These are phyloP conservation scores for Russula emetica DNA, from an alignment of 768 basidiomycete genomes.

Conservation along the genomic window DNA sequence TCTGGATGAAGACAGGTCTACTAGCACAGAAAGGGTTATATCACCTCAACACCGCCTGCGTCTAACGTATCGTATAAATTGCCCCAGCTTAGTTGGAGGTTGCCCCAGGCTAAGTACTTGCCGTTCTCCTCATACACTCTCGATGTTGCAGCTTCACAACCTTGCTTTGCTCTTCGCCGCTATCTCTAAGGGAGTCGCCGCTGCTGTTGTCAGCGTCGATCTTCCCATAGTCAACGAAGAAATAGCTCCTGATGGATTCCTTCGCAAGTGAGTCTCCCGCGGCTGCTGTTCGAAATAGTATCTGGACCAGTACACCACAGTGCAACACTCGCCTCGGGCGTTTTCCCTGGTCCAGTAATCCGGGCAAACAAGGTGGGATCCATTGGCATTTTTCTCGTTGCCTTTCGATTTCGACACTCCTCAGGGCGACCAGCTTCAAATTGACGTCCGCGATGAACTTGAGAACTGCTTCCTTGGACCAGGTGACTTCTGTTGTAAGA, in stretches of 20 bases:
- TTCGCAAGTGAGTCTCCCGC: conserved; percentile 17
- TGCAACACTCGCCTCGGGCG: background rate
- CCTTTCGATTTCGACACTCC: background rate
- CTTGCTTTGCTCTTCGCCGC: conserved; percentile 12
- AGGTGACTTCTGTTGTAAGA: conserved; percentile 23
- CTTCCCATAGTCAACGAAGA: conserved; percentile 27
- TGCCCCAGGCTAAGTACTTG: conserved; percentile 4
- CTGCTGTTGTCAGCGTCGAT: conserved; percentile 28
- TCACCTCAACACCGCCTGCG: background rate
- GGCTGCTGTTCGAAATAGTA: background rate
- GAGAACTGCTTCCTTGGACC: background rate
- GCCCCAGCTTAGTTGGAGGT: background rate
- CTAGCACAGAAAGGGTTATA: background rate
- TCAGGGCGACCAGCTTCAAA: conserved; percentile 11
- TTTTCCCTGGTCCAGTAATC: conserved; percentile 19
- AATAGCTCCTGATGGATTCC: conserved; percentile 31
- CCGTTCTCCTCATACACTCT: background rate
- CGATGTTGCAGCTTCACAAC: conserved; percentile 7
- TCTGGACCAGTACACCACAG: background rate
- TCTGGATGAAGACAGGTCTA: too few relatives aligned
- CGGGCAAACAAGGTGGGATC: conserved; percentile 4
- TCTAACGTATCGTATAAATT: conserved; percentile 12
- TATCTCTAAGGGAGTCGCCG: conserved; percentile 11
- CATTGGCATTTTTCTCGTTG: too few relatives aligned
- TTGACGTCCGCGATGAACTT: conserved; percentile 11